Conservation (phyloP, 192 early-diverging fungal species). For the Phycomyces nitens region DNA sequence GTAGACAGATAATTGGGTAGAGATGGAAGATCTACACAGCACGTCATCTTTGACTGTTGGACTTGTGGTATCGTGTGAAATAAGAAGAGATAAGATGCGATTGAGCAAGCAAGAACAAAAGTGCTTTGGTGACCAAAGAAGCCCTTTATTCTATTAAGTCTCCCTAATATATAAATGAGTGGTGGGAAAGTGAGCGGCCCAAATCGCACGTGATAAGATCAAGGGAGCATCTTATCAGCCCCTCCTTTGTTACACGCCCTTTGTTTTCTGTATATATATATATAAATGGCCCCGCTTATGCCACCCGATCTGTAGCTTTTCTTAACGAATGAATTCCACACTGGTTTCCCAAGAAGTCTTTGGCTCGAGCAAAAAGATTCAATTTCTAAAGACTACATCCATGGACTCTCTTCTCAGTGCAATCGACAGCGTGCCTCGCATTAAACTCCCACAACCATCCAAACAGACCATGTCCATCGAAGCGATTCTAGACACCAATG, state of each 20-base stretch:
- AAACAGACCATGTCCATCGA: slow-evolving; percentile 33
- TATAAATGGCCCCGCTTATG: background rate
- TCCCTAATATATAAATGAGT: too few relatives aligned
- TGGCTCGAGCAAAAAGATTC: slow-evolving; percentile 18
- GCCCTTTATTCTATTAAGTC: too few relatives aligned
- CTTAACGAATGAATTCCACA: slow-evolving; percentile 13
- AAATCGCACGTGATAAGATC: slow-evolving; percentile 27
- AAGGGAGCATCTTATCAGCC: slow-evolving; percentile 11
- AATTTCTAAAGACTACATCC: slow-evolving; percentile 20
- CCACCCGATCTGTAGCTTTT: background rate
- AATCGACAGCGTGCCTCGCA: slow-evolving; percentile 28
- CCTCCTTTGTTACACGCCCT: slow-evolving; percentile 15
- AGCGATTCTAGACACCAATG: slow-evolving; percentile 18
- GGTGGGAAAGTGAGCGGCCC: too few relatives aligned
- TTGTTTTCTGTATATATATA: background rate
- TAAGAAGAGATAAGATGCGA: too few relatives aligned
- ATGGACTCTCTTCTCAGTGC: slow-evolving; percentile 34
- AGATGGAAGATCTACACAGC: background rate
- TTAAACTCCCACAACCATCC: slow-evolving; percentile 18
- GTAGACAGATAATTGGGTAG: background rate
- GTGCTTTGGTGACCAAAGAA: too few relatives aligned
- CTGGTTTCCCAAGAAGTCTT: slow-evolving; percentile 36
- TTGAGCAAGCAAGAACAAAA: too few relatives aligned
- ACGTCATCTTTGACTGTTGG: background rate
- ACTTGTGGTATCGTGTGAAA: too few relatives aligned